Evolutionary conservation across 1,139 yeast genomes (phyloP), one percentile per base, ranked within the genome.

Genomic region (Taphrina sp.): DNA sequence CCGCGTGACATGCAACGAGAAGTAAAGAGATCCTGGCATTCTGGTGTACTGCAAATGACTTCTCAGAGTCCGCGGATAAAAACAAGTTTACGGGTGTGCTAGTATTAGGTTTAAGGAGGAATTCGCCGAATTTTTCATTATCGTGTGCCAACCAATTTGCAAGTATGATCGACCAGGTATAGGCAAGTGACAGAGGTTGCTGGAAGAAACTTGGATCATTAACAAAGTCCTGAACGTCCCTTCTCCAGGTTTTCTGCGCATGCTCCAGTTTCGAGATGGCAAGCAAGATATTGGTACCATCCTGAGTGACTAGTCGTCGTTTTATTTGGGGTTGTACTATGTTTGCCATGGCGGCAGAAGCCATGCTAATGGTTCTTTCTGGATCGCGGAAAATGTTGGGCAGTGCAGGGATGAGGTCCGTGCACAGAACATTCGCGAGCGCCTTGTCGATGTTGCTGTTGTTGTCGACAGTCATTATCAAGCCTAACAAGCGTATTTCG

Each of bases 41-140:
- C 12, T 39, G 46, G 24, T 19, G n/a, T 10, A 31, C 17, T 10
- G 17, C 31, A 14, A 35, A 38, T 16, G 12, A n/a, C 8, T 36
- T 33, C 26, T 49, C 54, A 2, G 46, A 5, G 5, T 31, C 39
- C 3, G 36, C 20, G 12, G 54, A 49, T 5, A 22, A 34, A 16
- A 49, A 49, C 3, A 39, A 33, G n/a, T 39, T 33, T 19, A 29
- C 41, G 16, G 54, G 54, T n/a, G 45, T 34, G n/a, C 31, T 38
- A 5, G 31, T 23, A 24, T 38, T 38, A 16, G 54, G 46, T 34
- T 31, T 38, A 4, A 14, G 39, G 10, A 49, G 34, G 23, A 17
- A 39, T 7, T 49, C 54, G 19, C 17, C 24, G 8, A 49, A 3
- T n/a, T 22, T 31, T n/a, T 38, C 54, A 7, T 38, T 38, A 5